Percentiles rank a stretch among this genome's conserved stretches.
Evolutionary conservation across 768 basidiomycete genomes (phyloP).

Genomic region (Russula ochroleuca): DNA sequence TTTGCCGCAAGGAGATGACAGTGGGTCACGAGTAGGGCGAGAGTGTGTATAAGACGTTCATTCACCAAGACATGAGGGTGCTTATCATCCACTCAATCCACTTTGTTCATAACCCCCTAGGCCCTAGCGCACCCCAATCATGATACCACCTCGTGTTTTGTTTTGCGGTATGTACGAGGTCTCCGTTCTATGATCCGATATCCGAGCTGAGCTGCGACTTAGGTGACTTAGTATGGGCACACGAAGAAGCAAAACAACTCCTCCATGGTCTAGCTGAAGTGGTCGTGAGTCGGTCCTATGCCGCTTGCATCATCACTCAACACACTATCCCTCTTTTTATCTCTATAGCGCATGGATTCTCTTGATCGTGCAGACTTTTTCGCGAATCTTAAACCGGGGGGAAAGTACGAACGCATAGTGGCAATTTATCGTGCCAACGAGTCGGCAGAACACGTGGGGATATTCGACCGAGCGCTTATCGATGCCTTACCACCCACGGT

Average conservation of each 20-base stretch:
- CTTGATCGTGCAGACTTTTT: conserved; percentile 65
- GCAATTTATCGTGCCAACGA: conserved; percentile 78
- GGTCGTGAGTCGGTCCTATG: conserved; percentile 49
- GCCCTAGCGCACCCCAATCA: neutral
- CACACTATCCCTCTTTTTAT: neutral
- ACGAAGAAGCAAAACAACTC: conserved; percentile 62
- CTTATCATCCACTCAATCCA: neutral
- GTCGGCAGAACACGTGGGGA: conserved; percentile 60
- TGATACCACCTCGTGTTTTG: conserved; percentile 32
- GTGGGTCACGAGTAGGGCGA: neutral
- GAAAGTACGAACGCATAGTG: conserved; percentile 67
- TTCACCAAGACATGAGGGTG: neutral
- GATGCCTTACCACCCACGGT: conserved; percentile 59
- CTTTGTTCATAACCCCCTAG: neutral
- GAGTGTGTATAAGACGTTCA: neutral
- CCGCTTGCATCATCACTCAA: neutral
- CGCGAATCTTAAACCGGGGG: conserved; percentile 53
- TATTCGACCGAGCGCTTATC: conserved; percentile 78
- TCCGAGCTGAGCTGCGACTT: conserved; percentile 1
- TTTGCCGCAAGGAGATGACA: neutral
- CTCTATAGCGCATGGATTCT: conserved; percentile 49
- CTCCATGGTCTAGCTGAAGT: conserved; percentile 68
- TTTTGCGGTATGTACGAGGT: conserved; percentile 33
- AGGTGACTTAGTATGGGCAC: conserved; percentile 79
- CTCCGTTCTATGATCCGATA: neutral